Base-by-base conservation (phyloP, 148 eudicot genomes). In the Hydrangea macrophylla region DNA sequence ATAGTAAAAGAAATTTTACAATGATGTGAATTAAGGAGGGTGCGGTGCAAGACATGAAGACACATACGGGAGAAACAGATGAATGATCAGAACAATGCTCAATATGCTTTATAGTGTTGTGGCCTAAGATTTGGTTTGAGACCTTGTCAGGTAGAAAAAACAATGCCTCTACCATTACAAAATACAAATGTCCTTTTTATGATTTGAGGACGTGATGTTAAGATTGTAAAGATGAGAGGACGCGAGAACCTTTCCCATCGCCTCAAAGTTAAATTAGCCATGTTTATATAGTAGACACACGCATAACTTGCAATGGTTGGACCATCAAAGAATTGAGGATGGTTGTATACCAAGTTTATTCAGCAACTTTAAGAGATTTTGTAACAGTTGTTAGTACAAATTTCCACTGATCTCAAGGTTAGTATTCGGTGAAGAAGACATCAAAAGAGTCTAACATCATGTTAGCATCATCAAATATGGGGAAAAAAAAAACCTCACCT, bases 401-500 rank as follows among this genome's bases (percentile, higher is more conserved):
- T 0, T 22, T 6, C 2, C 17, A 48, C n/a, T 48, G 53, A 17
- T 48, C 53, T 48, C 23, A 48, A 48, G 7, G 20, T 8, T 23
- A 25, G 26, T 33, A 18, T 39, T 3, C 26, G 36, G 26, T 24
- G 24, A 20, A 7, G 17, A n/a, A 28, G 20, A 31, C 65, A n/a
- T 22, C 72, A 44, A 45, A 35, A 69, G 20, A 58, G 55, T 30
- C 35, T 55, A 42, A 10, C 42, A 9, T 45, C 31, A 56, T 48
- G 45, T 26, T 22, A 45, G 32, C 9, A 30, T 22, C 20, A 48
- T 30, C 13, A 55, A 64, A 50, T 15, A 36, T 30, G 74, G 28
- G 28, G 1, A 24, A 5, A 33, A 17, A 42, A 25, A 62, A 6
- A 23, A 24, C 20, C 68, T 65, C 70, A 74, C 91, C 25, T 82